Percentiles rank a stretch among this genome's conserved stretches.
These are phyloP conservation scores for Mortierella sp. DNA, from an alignment of 371 early-diverging fungal species.

Conservation along the genomic window DNA sequence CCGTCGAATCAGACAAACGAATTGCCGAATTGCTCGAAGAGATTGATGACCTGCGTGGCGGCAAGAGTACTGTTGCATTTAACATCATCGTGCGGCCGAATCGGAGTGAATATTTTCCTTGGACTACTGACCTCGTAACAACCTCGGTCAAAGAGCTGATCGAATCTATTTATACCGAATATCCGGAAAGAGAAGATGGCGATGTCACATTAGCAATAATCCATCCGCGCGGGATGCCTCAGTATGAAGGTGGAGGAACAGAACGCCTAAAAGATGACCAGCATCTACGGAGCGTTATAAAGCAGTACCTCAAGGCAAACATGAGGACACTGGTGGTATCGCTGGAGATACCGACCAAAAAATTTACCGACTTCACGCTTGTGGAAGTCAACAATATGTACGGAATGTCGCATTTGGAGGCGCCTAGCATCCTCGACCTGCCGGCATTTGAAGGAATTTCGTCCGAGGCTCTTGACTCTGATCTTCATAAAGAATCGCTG, in stretches of 20 bases:
- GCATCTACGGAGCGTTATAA: slow-evolving; percentile 23
- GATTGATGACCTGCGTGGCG: not conserved
- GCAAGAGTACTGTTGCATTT: not conserved
- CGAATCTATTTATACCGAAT: slow-evolving; percentile 15
- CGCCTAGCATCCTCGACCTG: slow-evolving; percentile 19
- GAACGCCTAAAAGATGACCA: slow-evolving; percentile 26
- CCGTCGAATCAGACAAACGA: not conserved
- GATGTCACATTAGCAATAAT: slow-evolving; percentile 28
- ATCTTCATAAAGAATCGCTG: slow-evolving; percentile 32
- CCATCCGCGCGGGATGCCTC: slow-evolving; percentile 17
- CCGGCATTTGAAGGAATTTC: slow-evolving; percentile 30
- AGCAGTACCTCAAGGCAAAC: slow-evolving; percentile 19
- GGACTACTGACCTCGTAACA: slow-evolving; percentile 8
- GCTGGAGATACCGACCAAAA: slow-evolving; percentile 45
- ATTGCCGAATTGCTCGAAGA: not conserved
- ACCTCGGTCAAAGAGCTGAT: slow-evolving; percentile 4
- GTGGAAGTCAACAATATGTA: slow-evolving; percentile 39
- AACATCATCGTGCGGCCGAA: slow-evolving; percentile 4
- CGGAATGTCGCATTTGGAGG: slow-evolving; percentile 28
- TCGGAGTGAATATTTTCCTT: slow-evolving; percentile 13
- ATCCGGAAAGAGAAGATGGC: slow-evolving; percentile 26
- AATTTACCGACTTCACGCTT: slow-evolving; percentile 33
- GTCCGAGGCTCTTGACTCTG: slow-evolving; percentile 26
- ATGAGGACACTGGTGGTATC: slow-evolving; percentile 28
- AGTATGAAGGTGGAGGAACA: slow-evolving; percentile 24